Percentiles rank a stretch among this genome's conserved stretches.
These are phyloP conservation scores for Achaetomium macrosporum DNA, from an alignment of 2,329 filamentous ascomycete species.

Conservation along the genomic window DNA sequence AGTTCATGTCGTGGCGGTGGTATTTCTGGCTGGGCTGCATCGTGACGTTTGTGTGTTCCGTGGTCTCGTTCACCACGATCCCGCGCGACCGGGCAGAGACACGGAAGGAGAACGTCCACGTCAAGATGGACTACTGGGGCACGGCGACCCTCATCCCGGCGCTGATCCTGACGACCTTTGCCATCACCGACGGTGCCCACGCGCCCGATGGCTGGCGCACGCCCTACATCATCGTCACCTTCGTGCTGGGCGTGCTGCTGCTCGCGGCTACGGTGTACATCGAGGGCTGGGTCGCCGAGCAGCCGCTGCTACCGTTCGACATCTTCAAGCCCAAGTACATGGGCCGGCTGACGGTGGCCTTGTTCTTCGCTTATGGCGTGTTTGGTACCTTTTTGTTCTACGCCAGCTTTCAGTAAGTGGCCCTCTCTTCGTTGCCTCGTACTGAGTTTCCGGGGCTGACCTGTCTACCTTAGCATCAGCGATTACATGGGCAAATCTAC, in stretches of 20 bases:
- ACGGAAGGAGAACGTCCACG: constrained; percentile 19
- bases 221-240: constrained; percentile 62
- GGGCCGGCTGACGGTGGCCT: constrained; percentile 52
- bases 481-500: constrained; percentile 54
- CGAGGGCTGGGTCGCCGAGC: constrained; percentile 62
- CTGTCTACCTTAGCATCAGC: constrained; percentile 44
- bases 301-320: constrained; percentile 64
- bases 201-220: constrained; percentile 66
- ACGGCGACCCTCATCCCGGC: constrained; percentile 56
- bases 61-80: constrained; percentile 38
- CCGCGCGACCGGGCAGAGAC: constrained; percentile 30
- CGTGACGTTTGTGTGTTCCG: constrained; percentile 40
- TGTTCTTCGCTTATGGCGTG: constrained; percentile 63
- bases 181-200: constrained; percentile 67
- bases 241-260: constrained; percentile 56
- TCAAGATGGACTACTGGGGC: constrained; percentile 65
- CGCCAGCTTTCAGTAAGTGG: constrained; percentile 57
- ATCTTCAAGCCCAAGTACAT: constrained; percentile 67
- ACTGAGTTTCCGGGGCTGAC: not conserved
- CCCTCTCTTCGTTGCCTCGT: constrained; percentile 33
- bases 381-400: constrained; percentile 66
- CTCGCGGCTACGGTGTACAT: constrained; percentile 60
- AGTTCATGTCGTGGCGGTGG: constrained; percentile 59
- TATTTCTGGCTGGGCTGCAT: constrained; percentile 61
- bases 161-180: constrained; percentile 65